phyloP scores from a whole-genome alignment of 1,139 yeast genomes.

The Lodderomyces beijingensis region DNA sequence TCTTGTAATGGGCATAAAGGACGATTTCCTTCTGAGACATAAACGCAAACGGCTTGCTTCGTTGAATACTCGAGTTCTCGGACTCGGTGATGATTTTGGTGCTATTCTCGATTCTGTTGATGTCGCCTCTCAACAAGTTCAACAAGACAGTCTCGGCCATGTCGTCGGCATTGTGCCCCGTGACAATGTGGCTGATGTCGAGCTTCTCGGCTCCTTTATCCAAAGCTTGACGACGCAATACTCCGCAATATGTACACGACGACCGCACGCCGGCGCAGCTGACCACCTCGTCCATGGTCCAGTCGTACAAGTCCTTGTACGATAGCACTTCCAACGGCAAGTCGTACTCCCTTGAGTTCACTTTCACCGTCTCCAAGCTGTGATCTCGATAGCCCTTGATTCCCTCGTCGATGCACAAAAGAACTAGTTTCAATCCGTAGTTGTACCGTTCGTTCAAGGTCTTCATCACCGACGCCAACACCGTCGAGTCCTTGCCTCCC shows the following conservation, averaged over 20 bases:
- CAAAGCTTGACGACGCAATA: constrained; percentile 89
- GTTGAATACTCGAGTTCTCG: constrained; percentile 73
- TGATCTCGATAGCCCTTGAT: constrained; percentile 97
- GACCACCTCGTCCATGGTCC: constrained; percentile 99
- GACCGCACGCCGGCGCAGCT: constrained; percentile 91
- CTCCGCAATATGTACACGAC: constrained; percentile 98
- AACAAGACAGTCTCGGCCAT: constrained; percentile 97
- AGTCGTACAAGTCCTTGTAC: constrained; percentile 80
- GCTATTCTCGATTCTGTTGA: constrained; percentile 87
- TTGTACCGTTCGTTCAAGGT: constrained; percentile 82
- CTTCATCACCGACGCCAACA: constrained; percentile 82
- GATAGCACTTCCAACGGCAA: constrained; percentile 89
- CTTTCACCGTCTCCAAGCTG: constrained; percentile 90
- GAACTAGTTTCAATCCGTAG: constrained; percentile 78
- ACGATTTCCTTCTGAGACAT: constrained; percentile 97
- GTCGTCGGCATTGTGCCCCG: constrained; percentile 99
- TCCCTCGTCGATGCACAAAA: constrained; percentile 93
- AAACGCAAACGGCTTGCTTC: constrained; percentile 95
- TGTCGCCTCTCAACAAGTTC: constrained; percentile 95
- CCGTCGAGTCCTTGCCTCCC: constrained; percentile 98
- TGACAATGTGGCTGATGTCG: constrained; percentile 85
- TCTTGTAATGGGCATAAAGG: constrained; percentile 92
- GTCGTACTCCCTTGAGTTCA: constrained; percentile 83
- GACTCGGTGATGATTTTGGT: constrained; percentile 81
- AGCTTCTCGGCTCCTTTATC: constrained; percentile 94